Evolutionary conservation across 306 rosid genomes (phyloP), one percentile per base, ranked within the genome.

Genomic region (Glycine tomentella): DNA sequence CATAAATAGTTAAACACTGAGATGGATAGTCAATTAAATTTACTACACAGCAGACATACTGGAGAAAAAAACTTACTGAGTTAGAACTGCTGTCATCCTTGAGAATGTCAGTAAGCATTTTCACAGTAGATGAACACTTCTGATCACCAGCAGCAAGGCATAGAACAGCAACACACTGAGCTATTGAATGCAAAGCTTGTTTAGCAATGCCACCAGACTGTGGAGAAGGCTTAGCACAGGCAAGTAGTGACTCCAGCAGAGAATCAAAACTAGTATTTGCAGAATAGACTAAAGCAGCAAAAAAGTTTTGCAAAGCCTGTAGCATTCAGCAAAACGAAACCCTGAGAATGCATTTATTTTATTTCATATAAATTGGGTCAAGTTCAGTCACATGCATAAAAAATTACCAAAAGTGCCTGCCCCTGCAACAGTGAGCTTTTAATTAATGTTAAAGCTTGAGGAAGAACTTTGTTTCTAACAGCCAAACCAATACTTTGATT

Each of bases 371-470:
- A 74, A 82, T 62, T 16, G 33, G 69, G 38, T 16, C 42, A 75
- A 78, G 72, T 25, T 75, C 52, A 63, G 70, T 46, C 72, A 16
- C 77, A 68, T 56, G 69, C 69, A 86, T 66, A 78, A 46, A 63
- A n/a, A 75, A 52, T 34, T 93, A 96, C 99, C 98, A 75, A 42
- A 75, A 93, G 97, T 75, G 99, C 98, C 80, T 93, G 98, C 72
- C 99, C 99, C 87, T 93, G 99, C 80, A 96, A 94, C 91, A 96
- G 81, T 64, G 99, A 89, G 86, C 98, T 93, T 89, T 91, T 96
- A 72, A 96, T 90, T 81, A 96, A 88, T 69, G 90, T 84, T 51
- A 93, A 87, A 67, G 99, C 98, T 87, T 96, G 99, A 4, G 97
- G 98, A 85, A 96, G 98, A 85, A 93, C 99, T 92, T 93, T 96